Conservation (phyloP, 1,139 yeast genomes). For the Taphrina confusa region DNA sequence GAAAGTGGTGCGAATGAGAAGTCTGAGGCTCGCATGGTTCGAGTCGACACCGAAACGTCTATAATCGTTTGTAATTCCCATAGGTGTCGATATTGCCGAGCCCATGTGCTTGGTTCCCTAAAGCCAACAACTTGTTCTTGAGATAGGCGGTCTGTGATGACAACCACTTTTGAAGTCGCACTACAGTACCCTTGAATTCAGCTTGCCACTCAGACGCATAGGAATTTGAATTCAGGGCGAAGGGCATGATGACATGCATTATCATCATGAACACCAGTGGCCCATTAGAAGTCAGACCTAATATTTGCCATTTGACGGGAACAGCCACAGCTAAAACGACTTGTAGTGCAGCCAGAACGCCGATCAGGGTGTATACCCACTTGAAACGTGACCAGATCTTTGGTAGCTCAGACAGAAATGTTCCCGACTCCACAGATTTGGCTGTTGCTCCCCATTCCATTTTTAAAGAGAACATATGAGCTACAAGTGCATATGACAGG, state of each 20-base stretch:
- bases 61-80: background rate
- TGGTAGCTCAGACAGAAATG: constrained; percentile 39
- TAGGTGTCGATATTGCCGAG: constrained; percentile 23
- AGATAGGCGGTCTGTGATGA: background rate
- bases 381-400: constrained; percentile 36
- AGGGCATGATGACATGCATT: constrained; percentile 36
- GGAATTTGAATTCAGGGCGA: constrained; percentile 34
- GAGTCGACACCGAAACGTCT: too few relatives aligned
- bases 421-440: constrained; percentile 38
- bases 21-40: too few relatives aligned
- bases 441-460: constrained; percentile 41
- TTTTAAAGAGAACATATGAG: constrained; percentile 38
- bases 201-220: constrained; percentile 34
- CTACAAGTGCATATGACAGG: constrained; percentile 36
- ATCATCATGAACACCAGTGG: constrained; percentile 37
- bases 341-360: constrained; percentile 9
- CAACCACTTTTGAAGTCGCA: background rate
- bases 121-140: constrained; percentile 6
- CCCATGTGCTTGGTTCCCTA: constrained; percentile 1
- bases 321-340: constrained; percentile 19
- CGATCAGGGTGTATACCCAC: constrained; percentile 13
- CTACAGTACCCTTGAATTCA: constrained; percentile 16
- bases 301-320: constrained; percentile 16
- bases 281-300: constrained; percentile 27
- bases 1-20: too few relatives aligned